Percentiles rank a stretch among this genome's conserved stretches.
Conservation (phyloP, 2,329 filamentous ascomycete genomes). For the Whalleya microplaca region DNA sequence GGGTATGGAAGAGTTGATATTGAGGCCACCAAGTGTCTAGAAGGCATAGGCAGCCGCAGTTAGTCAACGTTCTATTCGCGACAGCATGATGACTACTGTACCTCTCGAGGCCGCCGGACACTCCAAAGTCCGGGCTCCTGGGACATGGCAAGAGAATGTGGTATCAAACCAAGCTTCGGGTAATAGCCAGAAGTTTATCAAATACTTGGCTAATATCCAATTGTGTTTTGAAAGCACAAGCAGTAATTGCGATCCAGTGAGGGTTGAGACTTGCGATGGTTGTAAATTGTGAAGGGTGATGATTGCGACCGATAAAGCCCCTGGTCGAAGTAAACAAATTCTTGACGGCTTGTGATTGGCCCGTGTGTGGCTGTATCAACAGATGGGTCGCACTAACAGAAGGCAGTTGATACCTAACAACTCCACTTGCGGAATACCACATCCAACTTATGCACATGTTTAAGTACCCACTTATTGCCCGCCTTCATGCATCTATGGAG, state of each 20-base stretch:
- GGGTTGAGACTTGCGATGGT: background rate
- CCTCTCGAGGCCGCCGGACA: constrained; percentile 88
- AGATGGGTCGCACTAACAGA: constrained; percentile 12
- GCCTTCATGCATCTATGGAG: too few relatives aligned
- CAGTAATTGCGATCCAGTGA: background rate
- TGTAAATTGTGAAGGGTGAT: constrained; percentile 1
- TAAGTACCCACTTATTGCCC: too few relatives aligned
- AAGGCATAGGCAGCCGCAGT: constrained; percentile 5
- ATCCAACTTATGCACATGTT: background rate
- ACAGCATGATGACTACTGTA: constrained; percentile 47
- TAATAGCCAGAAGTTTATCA: constrained; percentile 2
- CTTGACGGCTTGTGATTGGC: constrained; percentile 26
- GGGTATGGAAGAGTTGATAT: constrained; percentile 81
- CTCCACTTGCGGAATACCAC: background rate
- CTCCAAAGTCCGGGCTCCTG: constrained; percentile 89
- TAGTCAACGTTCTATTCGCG: constrained; percentile 16
- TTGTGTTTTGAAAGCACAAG: constrained; percentile 33
- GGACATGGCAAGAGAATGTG: constrained; percentile 65
- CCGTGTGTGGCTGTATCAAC: constrained; percentile 19
- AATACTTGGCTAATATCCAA: constrained; percentile 16
- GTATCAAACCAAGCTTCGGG: constrained; percentile 6
- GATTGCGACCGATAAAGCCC: constrained; percentile 5
- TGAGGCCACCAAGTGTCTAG: constrained; percentile 85
- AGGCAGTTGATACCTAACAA: background rate
- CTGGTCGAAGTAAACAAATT: constrained; percentile 37